Conservation (phyloP, 768 basidiomycete genomes). For the Tephrocybe sp. region DNA sequence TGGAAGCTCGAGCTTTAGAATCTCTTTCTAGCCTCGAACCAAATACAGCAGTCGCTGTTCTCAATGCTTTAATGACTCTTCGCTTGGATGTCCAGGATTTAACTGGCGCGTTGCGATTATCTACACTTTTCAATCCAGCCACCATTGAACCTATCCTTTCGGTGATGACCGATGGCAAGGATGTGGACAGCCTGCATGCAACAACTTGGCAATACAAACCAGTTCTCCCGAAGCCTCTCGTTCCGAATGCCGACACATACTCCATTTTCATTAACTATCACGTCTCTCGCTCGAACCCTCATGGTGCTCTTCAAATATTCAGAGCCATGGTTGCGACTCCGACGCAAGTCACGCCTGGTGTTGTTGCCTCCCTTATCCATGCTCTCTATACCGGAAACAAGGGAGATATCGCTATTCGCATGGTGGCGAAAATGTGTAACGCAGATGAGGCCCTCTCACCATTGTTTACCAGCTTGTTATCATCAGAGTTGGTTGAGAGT, state of each 20-base stretch:
- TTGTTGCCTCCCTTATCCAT: conserved; percentile 54
- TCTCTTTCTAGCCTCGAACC: conserved; percentile 40
- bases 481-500: conserved; percentile 12
- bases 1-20: conserved; percentile 50
- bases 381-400: conserved; percentile 49
- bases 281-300: conserved; percentile 40
- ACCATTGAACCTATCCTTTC: conserved; percentile 23
- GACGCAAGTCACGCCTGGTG: conserved; percentile 43
- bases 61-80: conserved; percentile 70
- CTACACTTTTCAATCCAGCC: conserved; percentile 44
- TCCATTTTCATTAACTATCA: conserved; percentile 60
- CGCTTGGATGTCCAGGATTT: conserved; percentile 56
- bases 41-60: conserved; percentile 43
- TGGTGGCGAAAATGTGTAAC: conserved; percentile 48
- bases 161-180: conserved; percentile 11
- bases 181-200: not conserved
- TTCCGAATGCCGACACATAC: conserved; percentile 59
- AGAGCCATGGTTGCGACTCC: conserved; percentile 42
- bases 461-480: conserved; percentile 24
- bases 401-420: conserved; percentile 46
- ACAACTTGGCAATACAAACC: conserved; percentile 8
- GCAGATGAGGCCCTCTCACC: conserved; percentile 24
- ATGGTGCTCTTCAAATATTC: conserved; percentile 44
- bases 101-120: conserved; percentile 39
- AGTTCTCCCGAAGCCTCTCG: conserved; percentile 17